Evolutionary conservation across 805 yeast genomes (phyloP), one percentile per base, ranked within the genome.

Genomic region (Wickerhamiella domercqiae): DNA sequence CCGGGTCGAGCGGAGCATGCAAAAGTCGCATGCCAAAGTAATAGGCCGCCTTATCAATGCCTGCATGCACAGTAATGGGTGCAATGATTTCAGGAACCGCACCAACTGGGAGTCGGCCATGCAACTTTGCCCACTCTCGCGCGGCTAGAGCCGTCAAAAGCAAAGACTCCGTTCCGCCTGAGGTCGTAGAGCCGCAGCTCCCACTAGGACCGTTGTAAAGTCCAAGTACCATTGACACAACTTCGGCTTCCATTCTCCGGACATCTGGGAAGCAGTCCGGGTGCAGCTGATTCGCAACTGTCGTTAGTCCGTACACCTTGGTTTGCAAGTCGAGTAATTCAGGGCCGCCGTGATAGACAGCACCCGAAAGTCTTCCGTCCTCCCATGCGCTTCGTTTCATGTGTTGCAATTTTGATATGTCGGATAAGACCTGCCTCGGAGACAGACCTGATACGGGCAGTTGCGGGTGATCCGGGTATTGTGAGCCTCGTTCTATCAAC

Each of bases 191-290:
- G 13, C 97, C 97, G 47, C 74, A 73, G 20, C 75, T 73, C 1
- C 66, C 64, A 34, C 64, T 60, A 1, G 96, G 95, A 0, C 87
- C 94, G 56, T 86, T 68, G 62, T 78, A 87, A 50, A 86, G 52
- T 15, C 65, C 67, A 44, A 90, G 62, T 4, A 79, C 86, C 97
- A 90, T 90, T 1, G 87, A 65, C 3, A 87, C 96, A 7, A 86
- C 82, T 52, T 90, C 97, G 5, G 94, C 64, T 54, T 87, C 98
- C 94, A 87, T 86, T 56, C 87, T 84, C 31, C 98, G 72, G 5
- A 87, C 80, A 4, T 93, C 97, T 0, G 97, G 98, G 53, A 87
- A 87, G 3, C 84, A 90, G 58, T 87, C 97, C 0, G 98, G 98
- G 55, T 87, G 98, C 36, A 87, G 64, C 59, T 90, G 98, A 59